Evolutionary conservation across 148 eudicot species (phyloP).

Genomic region (Cornus florida): DNA sequence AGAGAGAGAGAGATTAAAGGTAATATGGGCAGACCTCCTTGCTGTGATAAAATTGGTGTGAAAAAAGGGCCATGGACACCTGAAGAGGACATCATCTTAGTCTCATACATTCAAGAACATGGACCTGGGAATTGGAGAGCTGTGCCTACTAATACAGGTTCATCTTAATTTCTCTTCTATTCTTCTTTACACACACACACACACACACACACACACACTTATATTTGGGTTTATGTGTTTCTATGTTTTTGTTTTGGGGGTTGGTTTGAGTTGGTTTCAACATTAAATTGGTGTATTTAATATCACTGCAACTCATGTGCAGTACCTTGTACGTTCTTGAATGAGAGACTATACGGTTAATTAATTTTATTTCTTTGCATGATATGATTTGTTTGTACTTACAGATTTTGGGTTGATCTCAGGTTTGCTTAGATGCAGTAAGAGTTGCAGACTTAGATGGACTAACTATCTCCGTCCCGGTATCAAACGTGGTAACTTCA

Average conservation of each 20-base stretch:
- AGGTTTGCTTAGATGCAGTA: constrained; percentile 89
- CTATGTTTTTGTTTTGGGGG: too few relatives aligned
- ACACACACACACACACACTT: too few relatives aligned
- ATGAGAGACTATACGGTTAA: neutral
- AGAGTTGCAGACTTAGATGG: constrained; percentile 91
- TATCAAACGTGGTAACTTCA: constrained; percentile 79
- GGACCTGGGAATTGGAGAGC: constrained; percentile 96
- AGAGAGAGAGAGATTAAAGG: neutral
- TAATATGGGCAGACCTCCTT: constrained; percentile 81
- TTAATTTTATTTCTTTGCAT: neutral
- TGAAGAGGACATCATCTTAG: constrained; percentile 81
- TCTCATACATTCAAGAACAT: constrained; percentile 84
- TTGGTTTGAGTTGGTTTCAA: constrained; percentile 39
- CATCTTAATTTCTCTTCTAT: neutral
- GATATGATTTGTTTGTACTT: neutral
- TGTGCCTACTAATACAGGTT: constrained; percentile 87
- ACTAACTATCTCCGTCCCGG: constrained; percentile 93
- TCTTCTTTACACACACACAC: too few relatives aligned
- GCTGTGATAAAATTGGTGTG: constrained; percentile 78
- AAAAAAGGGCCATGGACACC: constrained; percentile 98
- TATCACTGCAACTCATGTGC: constrained; percentile 6
- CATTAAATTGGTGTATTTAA: constrained; percentile 48
- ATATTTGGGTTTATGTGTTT: neutral
- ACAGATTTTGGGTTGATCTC: neutral
- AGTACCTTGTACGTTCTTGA: neutral